Base-by-base conservation (phyloP, 1,284 basidiomycete genomes). In the Ganoderma resinaceum region DNA sequence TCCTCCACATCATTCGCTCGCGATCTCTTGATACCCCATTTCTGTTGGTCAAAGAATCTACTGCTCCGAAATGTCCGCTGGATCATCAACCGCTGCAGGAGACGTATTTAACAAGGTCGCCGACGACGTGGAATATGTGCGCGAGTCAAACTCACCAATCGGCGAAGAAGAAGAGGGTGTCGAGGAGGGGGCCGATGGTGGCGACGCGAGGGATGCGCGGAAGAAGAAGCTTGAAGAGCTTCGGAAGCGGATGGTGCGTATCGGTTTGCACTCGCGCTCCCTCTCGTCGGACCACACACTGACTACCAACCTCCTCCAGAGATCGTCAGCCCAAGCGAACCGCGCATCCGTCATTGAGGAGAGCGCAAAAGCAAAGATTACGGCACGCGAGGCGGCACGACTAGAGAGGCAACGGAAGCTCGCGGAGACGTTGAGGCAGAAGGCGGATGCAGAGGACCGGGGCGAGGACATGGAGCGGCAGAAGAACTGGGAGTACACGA, bases 401-500 rank as follows among this genome's bases (percentile, higher is more conserved):
- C 82, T 96, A 33, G 96, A 97, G 74, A 89, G 93, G 75, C 95
- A 97, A 79, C 89, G 91, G 64, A 94, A 92, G 78, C 86, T 98
- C 37, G 96, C 96, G 0, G 96, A 97, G 79, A 90, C 86, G n/a
- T 79, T 98, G 70, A 89, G 96, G 11, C 83, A 90, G 72, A 96
- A 97, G 81, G 90, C 93, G 2, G 95, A 97, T 73, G 95, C 96
- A 0, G 91, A 93, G 77, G 96, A 96, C 70, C 84, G 86, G 0
- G 97, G 97, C 16, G 95, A 92, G 76, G 89, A 91, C 73, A 83
- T 89, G 2, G 89, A 91, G 74, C 84, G 96, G 66, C 87, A 89
- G 76, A 95, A 95, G 85, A 95, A 95, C 76, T 97, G 95, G 95
- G 91, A 95, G 76, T 98, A 94, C 83, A 94, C 91, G 29, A 93